Percentiles rank a stretch among this genome's conserved stretches.
Conservation (phyloP, 1,284 basidiomycete species). For the Fomitiporia mediterranea region DNA sequence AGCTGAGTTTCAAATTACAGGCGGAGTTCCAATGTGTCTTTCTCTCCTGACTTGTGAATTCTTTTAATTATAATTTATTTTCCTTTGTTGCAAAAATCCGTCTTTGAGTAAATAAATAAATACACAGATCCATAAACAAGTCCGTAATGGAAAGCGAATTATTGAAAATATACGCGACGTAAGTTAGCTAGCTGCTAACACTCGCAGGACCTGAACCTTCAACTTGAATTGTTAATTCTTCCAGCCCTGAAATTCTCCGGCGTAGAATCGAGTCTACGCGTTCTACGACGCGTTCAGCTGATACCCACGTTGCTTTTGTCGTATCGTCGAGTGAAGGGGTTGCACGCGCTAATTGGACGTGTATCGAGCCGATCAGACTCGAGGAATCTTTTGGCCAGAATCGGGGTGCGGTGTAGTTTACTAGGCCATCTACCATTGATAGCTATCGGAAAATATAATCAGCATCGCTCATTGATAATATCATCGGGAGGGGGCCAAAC, state of each 20-base stretch:
- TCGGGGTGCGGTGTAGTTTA: constrained; percentile 74
- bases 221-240: constrained; percentile 86
- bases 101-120: too few species aligned
- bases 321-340: constrained; percentile 50
- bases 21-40: too few species aligned
- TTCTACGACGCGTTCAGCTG: constrained; percentile 67
- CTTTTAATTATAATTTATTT: too few species aligned
- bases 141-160: too few species aligned
- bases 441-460: constrained; percentile 38
- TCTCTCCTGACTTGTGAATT: too few species aligned
- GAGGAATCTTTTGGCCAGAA: constrained; percentile 97
- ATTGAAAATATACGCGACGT: too few species aligned
- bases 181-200: too few species aligned
- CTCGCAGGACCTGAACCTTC: too few species aligned
- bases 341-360: constrained; percentile 71
- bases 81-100: too few species aligned
- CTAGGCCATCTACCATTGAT: constrained; percentile 67
- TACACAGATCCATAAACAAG: too few species aligned
- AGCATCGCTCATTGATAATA: constrained; percentile 1
- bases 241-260: constrained; percentile 69
- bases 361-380: constrained; percentile 85
- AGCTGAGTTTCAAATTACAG: too few species aligned
- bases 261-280: constrained; percentile 71
- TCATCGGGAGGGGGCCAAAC: constrained; percentile 22
- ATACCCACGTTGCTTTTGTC: constrained; percentile 47